Base-by-base conservation (phyloP, 2,329 filamentous ascomycete species). In the Colletotrichum karsti region DNA sequence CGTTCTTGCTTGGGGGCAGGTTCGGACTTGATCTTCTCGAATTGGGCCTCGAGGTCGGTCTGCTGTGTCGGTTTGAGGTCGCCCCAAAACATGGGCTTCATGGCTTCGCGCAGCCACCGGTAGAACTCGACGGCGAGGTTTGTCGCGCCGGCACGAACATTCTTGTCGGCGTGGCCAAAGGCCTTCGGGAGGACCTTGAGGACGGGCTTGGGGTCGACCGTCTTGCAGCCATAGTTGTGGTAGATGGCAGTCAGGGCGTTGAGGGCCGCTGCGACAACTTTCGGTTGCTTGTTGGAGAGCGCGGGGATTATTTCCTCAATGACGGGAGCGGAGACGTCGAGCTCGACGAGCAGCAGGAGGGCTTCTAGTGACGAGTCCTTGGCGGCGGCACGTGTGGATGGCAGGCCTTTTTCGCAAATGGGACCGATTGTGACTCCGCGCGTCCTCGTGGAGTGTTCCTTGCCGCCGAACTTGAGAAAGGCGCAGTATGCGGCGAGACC, bases 21-120 rank as follows among this genome's bases (percentile, higher is more conserved):
- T 71, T 98, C 95, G 35, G 93, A 88, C 78, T 97, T 98, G 76
- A 98, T 88, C 74, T 93, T 94, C 75, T 98, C 96, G 71, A 99
- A 99, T 55, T 97, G 88, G 41, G 95, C 93, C 76, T 99, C 97
- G 63, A 99, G 83, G 76, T 99, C 97, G 69, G 91, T 90, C 79
- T 99, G 96, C 77, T 99, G 96, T 0, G 97, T 95, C 1, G 95
- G 92, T 78, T 99, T 99, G 69, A 99, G 81, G 67, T 99, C 96
- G 48, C 88, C 90, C 95, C 96, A 99, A 78, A 99, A 98, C 80
- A 98, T 92, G 39, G 95, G 94, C 78, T 99, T 99, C 91, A 99
- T 98, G 10, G 95, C 95, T 71, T 99, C 96, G 72, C 95, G 92
- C 35, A 99, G 85, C 96, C 97, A 99, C 80, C 96, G 87, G 80